Evolutionary conservation across 345 rosid species (phyloP).

Genomic region (Eucalyptus cladocalyx): DNA sequence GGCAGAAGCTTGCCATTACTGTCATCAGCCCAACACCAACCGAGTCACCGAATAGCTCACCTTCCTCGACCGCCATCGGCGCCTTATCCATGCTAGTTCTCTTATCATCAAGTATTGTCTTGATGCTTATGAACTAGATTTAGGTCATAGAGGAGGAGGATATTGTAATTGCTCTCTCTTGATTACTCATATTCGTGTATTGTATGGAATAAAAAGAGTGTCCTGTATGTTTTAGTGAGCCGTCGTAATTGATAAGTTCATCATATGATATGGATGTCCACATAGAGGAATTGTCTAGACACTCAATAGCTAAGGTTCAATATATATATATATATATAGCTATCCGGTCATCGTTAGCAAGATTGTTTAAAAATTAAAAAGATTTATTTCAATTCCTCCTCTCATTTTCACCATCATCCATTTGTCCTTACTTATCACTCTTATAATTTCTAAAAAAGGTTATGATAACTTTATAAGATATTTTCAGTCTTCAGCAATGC

Average conservation of each 20-base stretch:
- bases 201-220: background rate
- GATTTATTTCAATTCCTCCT: background rate
- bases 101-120: background rate
- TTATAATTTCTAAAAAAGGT: background rate
- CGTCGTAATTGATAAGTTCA: background rate
- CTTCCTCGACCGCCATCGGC: background rate
- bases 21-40: background rate
- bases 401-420: background rate
- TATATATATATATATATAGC: too few species aligned
- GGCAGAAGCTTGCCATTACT: slow-evolving; percentile 14
- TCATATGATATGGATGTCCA: background rate
- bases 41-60: background rate
- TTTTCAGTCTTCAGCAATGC: background rate
- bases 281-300: background rate
- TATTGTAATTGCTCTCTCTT: background rate
- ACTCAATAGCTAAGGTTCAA: background rate
- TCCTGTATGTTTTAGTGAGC: background rate
- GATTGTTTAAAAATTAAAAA: too few species aligned
- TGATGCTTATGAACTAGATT: background rate
- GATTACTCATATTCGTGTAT: background rate
- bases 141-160: background rate
- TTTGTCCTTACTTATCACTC: background rate
- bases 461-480: background rate
- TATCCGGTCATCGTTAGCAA: background rate
- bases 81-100: background rate